These are phyloP conservation scores for Galerina marginata DNA, from an alignment of 768 basidiomycete genomes.

Conservation along the genomic window DNA sequence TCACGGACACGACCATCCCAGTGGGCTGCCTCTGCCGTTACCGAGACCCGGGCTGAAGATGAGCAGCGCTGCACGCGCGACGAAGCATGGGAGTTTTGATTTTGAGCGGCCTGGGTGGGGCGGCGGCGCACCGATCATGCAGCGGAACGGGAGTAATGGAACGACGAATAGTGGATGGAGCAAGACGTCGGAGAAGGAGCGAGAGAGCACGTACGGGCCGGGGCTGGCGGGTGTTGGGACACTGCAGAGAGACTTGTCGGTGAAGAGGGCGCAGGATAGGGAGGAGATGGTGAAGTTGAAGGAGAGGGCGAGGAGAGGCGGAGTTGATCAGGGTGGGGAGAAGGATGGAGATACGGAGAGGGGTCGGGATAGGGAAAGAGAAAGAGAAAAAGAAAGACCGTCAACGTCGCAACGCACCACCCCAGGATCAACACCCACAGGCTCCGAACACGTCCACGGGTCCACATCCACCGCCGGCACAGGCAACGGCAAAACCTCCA, in stretches of 20 bases:
- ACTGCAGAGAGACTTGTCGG: constrained; percentile 44
- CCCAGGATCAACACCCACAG: constrained; percentile 29
- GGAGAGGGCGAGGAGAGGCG: constrained; percentile 24
- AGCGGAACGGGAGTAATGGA: constrained; percentile 52
- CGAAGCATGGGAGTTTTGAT: constrained; percentile 77
- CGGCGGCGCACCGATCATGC: constrained; percentile 38
- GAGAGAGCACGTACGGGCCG: constrained; percentile 45
- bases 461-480: constrained; percentile 48
- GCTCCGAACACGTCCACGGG: constrained; percentile 43
- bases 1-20: neutral
- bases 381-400: constrained; percentile 20
- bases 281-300: constrained; percentile 36
- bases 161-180: constrained; percentile 40
- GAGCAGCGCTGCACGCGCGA: constrained; percentile 42
- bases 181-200: constrained; percentile 33
- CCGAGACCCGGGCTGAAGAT: constrained; percentile 25
- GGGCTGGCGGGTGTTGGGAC: constrained; percentile 53
- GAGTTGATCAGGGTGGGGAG: constrained; percentile 31
- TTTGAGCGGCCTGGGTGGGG: constrained; percentile 71
- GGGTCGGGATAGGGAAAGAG: constrained; percentile 36
- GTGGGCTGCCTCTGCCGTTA: neutral
- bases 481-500: constrained; percentile 52
- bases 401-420: constrained; percentile 26
- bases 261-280: constrained; percentile 45
- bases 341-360: constrained; percentile 22